phyloP scores from a whole-genome alignment of 179 eudicot species.

The Beta lomatogona region DNA sequence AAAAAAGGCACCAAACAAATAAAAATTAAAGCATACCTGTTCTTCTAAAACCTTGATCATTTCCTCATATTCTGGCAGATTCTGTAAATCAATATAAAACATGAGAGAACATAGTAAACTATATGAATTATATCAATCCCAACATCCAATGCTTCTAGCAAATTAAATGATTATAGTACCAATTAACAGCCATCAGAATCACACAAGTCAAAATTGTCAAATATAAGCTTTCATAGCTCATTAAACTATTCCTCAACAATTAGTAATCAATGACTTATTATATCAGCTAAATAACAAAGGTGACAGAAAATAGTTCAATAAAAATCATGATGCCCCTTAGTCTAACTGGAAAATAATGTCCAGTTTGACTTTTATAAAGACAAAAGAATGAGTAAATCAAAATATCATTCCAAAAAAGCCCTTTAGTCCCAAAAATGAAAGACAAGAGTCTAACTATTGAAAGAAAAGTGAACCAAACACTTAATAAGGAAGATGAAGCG shows the following conservation, averaged over 20 bases:
- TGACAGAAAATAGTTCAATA: neutral
- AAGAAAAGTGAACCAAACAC: too few species aligned
- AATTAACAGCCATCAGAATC: neutral
- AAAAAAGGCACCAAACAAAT: conserved; percentile 8
- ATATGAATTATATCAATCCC: neutral
- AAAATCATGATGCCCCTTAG: neutral
- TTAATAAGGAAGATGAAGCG: too few species aligned
- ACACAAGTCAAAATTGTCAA: neutral
- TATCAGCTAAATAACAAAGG: neutral
- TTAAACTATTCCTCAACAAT: neutral
- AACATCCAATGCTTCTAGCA: conserved; percentile 1
- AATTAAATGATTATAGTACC: neutral
- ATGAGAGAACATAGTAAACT: neutral
- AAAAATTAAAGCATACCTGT: conserved; percentile 51
- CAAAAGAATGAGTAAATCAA: neutral
- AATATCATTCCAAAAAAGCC: neutral
- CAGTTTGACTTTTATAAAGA: neutral
- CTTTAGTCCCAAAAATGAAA: neutral
- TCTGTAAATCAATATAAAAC: conserved; percentile 24
- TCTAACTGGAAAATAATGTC: neutral
- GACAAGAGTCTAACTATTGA: too few species aligned
- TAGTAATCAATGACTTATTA: neutral
- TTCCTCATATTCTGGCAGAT: conserved; percentile 32
- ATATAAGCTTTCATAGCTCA: neutral
- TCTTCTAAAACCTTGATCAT: conserved; percentile 51